phyloP scores from a whole-genome alignment of 768 basidiomycete genomes.

The Ephemerocybe angulata region DNA sequence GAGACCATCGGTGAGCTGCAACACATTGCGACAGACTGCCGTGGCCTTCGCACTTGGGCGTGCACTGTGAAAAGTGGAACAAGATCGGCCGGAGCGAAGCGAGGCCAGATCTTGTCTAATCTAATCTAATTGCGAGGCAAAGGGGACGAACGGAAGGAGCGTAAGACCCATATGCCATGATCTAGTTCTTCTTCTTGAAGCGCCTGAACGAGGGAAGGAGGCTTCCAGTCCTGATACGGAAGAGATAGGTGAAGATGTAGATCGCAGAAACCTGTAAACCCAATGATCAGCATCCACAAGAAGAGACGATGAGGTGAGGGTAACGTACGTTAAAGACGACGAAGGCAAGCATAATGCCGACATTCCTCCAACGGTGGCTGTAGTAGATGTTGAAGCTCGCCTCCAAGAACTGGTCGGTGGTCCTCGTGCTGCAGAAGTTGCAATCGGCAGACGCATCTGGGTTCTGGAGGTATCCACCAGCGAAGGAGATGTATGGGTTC shows the following conservation, averaged over 20 bases:
- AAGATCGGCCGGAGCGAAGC: no score
- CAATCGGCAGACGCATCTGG: constrained; percentile 48
- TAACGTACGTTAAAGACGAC: constrained; percentile 48
- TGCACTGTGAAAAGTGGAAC: no score
- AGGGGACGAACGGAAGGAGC: no score
- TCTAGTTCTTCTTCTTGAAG: constrained; percentile 7
- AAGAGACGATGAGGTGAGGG: background rate
- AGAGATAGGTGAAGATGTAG: constrained; percentile 47
- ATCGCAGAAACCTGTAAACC: constrained; percentile 33
- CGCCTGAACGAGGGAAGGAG: constrained; percentile 25
- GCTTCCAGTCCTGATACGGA: constrained; percentile 41
- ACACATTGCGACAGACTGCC: no score
- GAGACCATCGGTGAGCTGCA: no score
- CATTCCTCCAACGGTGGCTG: constrained; percentile 48
- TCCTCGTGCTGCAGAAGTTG: constrained; percentile 52
- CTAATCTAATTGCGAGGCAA: no score
- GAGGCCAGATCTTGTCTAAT: no score
- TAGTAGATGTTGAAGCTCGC: constrained; percentile 55
- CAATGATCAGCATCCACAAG: background rate
- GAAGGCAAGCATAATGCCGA: constrained; percentile 49
- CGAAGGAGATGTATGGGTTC: constrained; percentile 40
- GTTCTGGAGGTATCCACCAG: constrained; percentile 57
- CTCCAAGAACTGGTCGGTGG: constrained; percentile 56
- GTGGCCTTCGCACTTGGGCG: no score
- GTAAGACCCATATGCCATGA: no score